phyloP scores from a whole-genome alignment of 2,329 filamentous ascomycete species.

The Triangularia setosa region DNA sequence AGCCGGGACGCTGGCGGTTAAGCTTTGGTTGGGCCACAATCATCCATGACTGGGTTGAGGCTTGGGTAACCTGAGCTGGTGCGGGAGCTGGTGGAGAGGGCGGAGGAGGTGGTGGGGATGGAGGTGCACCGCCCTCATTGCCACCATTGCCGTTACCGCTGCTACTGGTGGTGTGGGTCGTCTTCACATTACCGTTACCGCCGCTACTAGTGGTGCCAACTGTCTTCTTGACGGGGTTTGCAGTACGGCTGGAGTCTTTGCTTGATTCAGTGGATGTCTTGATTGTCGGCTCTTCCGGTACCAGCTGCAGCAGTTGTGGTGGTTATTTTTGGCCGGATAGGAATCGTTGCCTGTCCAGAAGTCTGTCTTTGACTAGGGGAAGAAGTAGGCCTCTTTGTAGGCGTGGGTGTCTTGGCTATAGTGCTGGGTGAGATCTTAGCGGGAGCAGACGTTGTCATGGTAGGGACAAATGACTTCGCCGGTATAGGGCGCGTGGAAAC shows the following conservation, averaged over 20 bases:
- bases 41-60: background rate
- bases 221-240: no score
- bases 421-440: background rate
- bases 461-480: no score
- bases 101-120: background rate
- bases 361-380: background rate
- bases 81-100: background rate
- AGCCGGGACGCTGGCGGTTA: background rate
- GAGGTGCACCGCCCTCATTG: background rate
- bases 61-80: background rate
- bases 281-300: no score
- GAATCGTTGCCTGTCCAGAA: background rate
- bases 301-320: no score
- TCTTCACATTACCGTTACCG: no score
- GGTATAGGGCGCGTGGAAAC: no score
- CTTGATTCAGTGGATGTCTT: no score
- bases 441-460: background rate
- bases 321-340: background rate
- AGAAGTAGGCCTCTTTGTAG: background rate
- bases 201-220: no score
- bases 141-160: background rate
- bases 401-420: background rate
- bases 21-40: background rate
- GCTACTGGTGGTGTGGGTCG: background rate
- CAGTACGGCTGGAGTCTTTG: no score